A percentile compares a stretch with the other conserved stretches of the same genome.
These are phyloP conservation scores for Colletotrichum lupini DNA, from an alignment of 2,329 filamentous ascomycete species.

Conservation along the genomic window DNA sequence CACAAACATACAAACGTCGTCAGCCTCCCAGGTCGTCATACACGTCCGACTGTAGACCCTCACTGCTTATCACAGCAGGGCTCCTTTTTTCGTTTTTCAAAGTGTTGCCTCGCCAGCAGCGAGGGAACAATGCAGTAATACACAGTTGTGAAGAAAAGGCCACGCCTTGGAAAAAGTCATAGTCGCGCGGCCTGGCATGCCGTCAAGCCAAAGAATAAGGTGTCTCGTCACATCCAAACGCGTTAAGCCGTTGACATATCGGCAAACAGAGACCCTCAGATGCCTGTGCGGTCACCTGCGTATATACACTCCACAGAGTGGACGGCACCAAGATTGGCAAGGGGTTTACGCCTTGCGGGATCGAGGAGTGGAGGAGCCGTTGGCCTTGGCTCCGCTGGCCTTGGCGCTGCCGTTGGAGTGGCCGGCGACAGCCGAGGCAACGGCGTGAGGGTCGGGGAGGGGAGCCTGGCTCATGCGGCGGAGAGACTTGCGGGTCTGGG, in stretches of 20 bases:
- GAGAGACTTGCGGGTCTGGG: constrained; percentile 80
- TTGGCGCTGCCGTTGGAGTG: constrained; percentile 64
- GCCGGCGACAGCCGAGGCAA: constrained; percentile 63
- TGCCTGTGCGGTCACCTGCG: constrained; percentile 11
- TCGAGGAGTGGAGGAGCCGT: constrained; percentile 68
- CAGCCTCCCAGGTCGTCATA: constrained; percentile 36
- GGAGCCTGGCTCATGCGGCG: constrained; percentile 73
- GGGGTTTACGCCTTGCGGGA: constrained; percentile 74
- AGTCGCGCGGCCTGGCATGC: not conserved
- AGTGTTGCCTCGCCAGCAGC: constrained; percentile 21
- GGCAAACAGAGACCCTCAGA: constrained; percentile 11
- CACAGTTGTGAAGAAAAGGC: constrained; percentile 31
- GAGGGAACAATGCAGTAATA: constrained; percentile 32
- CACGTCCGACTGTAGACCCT: constrained; percentile 33
- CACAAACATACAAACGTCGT: constrained; percentile 37
- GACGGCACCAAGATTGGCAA: constrained; percentile 12
- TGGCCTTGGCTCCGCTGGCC: constrained; percentile 66
- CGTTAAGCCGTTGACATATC: constrained; percentile 21
- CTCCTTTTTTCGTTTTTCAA: constrained; percentile 24
- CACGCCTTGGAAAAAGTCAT: constrained; percentile 12
- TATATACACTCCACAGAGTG: constrained; percentile 34
- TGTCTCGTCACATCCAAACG: constrained; percentile 22
- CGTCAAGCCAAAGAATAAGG: constrained; percentile 21
- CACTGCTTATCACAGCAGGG: constrained; percentile 22
- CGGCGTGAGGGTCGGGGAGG: constrained; percentile 84